Percentiles rank a stretch among this genome's conserved stretches.
These are phyloP conservation scores for Malassezia pachydermatis DNA, from an alignment of 1,284 basidiomycete species.

Conservation along the genomic window DNA sequence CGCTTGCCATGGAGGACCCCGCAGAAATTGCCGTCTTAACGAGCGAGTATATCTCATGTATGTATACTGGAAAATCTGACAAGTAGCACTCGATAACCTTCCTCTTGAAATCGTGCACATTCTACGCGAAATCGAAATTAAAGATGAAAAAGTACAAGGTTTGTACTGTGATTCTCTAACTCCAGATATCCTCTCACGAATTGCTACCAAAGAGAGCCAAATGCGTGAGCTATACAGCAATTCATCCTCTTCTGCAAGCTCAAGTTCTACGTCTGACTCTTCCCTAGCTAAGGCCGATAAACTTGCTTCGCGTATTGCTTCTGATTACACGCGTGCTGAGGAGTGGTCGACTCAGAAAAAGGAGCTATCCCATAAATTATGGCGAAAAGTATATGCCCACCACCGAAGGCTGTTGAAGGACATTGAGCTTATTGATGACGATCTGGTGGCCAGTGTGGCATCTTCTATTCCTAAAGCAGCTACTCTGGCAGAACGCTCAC, in stretches of 20 bases:
- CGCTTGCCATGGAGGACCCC: constrained; percentile 31
- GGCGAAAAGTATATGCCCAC: constrained; percentile 29
- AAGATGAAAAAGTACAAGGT: constrained; percentile 42
- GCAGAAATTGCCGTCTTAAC: constrained; percentile 44
- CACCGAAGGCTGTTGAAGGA: constrained; percentile 30
- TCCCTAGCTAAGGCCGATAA: constrained; percentile 35
- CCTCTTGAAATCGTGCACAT: constrained; percentile 43
- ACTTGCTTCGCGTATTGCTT: constrained; percentile 31
- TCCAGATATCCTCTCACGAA: constrained; percentile 31
- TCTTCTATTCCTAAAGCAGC: constrained; percentile 21
- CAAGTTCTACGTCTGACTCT: constrained; percentile 19
- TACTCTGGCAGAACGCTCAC: constrained; percentile 12
- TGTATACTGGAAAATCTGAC: constrained; percentile 3
- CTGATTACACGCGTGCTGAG: constrained; percentile 37
- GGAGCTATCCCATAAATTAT: constrained; percentile 26
- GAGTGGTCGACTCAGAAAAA: constrained; percentile 40
- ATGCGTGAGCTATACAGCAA: constrained; percentile 26
- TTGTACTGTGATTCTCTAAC: background rate
- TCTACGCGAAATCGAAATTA: constrained; percentile 45
- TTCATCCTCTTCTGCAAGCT: constrained; percentile 13
- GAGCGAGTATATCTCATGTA: constrained; percentile 36
- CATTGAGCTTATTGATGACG: constrained; percentile 31
- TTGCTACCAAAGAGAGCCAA: constrained; percentile 32
- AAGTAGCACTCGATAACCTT: constrained; percentile 34
- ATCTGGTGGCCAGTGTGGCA: constrained; percentile 32